These are phyloP conservation scores for Cucumis cinereus DNA, from an alignment of 306 rosid genomes.

Conservation along the genomic window DNA sequence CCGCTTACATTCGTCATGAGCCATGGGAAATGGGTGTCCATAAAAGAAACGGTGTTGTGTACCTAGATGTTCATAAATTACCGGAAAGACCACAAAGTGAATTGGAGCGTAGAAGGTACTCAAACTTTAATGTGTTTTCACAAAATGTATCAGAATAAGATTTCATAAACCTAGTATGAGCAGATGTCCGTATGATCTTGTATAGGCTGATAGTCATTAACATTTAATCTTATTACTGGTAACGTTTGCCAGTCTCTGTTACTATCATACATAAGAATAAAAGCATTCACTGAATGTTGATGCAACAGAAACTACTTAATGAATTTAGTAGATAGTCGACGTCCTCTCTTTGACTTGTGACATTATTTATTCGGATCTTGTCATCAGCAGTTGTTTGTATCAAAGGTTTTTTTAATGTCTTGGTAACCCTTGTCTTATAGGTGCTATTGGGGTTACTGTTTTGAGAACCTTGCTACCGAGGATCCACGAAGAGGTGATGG, in stretches of 20 bases:
- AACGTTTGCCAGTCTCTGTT: neutral
- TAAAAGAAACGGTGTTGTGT: constrained; percentile 89
- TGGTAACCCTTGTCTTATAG: constrained; percentile 25
- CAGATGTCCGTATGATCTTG: neutral
- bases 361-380: neutral
- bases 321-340: neutral
- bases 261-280: neutral
- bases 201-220: neutral
- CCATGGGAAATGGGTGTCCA: constrained; percentile 99
- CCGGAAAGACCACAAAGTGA: constrained; percentile 89
- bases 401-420: neutral
- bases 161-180: neutral
- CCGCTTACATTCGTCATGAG: constrained; percentile 75
- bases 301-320: neutral
- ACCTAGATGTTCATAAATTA: constrained; percentile 89
- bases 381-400: neutral
- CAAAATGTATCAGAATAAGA: neutral
- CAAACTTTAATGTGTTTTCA: neutral
- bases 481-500: constrained; percentile 79
- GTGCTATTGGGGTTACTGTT: constrained; percentile 91
- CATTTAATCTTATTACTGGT: neutral
- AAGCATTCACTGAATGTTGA: neutral
- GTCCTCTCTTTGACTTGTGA: neutral
- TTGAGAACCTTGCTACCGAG: constrained; percentile 97
- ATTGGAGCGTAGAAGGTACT: constrained; percentile 75